Base-by-base conservation (phyloP, 1,284 basidiomycete species). In the Sparassis latifolia region DNA sequence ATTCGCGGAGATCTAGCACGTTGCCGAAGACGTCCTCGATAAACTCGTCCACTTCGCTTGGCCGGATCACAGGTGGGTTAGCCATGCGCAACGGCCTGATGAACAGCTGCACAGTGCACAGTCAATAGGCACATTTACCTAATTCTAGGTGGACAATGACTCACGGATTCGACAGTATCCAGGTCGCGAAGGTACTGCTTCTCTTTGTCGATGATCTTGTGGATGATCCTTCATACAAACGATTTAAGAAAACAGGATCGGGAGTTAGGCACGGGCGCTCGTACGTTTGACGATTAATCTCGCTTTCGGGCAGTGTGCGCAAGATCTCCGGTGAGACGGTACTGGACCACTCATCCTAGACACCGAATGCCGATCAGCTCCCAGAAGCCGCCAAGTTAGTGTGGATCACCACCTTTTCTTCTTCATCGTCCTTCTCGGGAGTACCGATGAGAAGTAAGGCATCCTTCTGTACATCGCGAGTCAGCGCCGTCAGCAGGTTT, bases 151-250 rank as follows among this genome's bases (percentile, higher is more conserved):
- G 31, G 10, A 6, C 31, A 3, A 35, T 38, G 10, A 6, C 75
- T 33, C 55, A 89, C 84, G 4, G 77, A 74, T 60, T 97, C 91
- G 42, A 98, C 79, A 3, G 86, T 79, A 52, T 92, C 84, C 4
- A 99, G 77, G 64, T 99, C 96, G 42, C 86, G 82, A 39, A 95
- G 75, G 64, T 97, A 98, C 62, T 92, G 86, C 59, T 90, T 86
- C 68, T 99, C 96, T 55, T 92, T 89, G 61, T 80, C 81, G 55
- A 99, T 89, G 39, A 95, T 84, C 67, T 95, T 94, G 61, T 89
- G 85, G 49, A 99, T 96, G 61, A 96, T 87, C n/a, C 84, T 87
- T 10, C 7, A 20, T 20, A 29, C 28, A 4, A 39, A 27, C 20
- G n/a, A 9, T 32, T 37, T 28, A 44, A 30, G 39, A 32, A 12